Evolutionary conservation across 371 early-diverging fungal genomes (phyloP).

Genomic region (Batrachochytrium dendrobatidis): DNA sequence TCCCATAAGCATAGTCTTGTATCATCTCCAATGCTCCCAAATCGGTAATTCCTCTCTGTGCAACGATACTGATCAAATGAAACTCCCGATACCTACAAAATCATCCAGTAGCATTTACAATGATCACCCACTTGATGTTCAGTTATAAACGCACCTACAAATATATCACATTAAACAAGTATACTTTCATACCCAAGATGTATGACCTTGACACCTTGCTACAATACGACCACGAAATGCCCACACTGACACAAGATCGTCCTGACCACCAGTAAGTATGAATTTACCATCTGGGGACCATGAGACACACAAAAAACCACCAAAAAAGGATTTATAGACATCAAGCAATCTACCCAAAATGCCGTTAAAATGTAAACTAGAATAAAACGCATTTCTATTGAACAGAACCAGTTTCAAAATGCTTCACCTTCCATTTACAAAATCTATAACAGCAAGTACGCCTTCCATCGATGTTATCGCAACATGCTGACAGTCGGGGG

Average conservation of each 20-base stretch:
- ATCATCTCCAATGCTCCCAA: conserved; percentile 90
- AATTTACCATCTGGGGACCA: conserved; percentile 92
- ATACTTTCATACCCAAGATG: conserved; percentile 87
- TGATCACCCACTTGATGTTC: neutral
- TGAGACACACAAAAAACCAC: conserved; percentile 73
- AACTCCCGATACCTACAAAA: conserved; percentile 59
- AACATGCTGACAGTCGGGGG: conserved; percentile 76
- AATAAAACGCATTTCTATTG: neutral
- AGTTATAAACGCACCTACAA: too few species aligned
- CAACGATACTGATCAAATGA: conserved; percentile 88
- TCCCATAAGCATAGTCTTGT: conserved; percentile 84
- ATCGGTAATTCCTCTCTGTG: conserved; percentile 73
- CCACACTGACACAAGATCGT: conserved; percentile 93
- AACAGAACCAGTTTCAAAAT: neutral
- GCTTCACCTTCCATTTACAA: conserved; percentile 49
- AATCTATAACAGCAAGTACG: conserved; percentile 66
- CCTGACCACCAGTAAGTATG: conserved; percentile 90
- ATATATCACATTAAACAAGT: neutral
- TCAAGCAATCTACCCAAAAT: conserved; percentile 47
- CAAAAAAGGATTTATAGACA: conserved; percentile 71
- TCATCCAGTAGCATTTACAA: neutral
- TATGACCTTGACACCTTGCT: conserved; percentile 89
- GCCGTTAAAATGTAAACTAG: neutral
- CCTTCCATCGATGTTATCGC: conserved; percentile 78
- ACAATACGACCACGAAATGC: conserved; percentile 64